Percentiles rank a stretch among this genome's conserved stretches.
Conservation (phyloP, 225 moss, liverwort and hornwort genomes). For the Bryum argenteum region DNA sequence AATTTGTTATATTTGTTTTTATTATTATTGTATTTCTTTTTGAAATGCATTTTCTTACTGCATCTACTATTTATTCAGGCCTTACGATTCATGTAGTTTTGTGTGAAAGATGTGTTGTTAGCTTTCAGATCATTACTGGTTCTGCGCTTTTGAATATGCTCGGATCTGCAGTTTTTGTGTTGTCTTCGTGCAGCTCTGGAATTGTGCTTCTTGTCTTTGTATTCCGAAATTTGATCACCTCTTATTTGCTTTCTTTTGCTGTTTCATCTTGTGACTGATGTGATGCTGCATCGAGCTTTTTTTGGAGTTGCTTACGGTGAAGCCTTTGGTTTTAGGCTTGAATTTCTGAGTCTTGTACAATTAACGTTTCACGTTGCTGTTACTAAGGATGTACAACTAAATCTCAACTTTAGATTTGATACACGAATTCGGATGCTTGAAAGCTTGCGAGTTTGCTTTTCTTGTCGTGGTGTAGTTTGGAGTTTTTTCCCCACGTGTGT, state of each 20-base stretch:
- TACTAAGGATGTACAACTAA: not conserved
- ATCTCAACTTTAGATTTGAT: not conserved
- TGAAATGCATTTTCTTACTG: too few relatives aligned
- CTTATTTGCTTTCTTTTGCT: not conserved
- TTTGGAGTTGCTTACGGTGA: not conserved
- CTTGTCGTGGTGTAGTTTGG: not conserved
- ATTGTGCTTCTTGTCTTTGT: too few relatives aligned
- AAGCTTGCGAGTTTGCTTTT: not conserved
- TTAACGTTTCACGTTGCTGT: not conserved
- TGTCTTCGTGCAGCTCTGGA: not conserved
- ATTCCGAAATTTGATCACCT: not conserved
- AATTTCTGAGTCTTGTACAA: not conserved
- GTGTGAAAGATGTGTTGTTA: too few relatives aligned
- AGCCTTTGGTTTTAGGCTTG: not conserved
- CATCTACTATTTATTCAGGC: too few relatives aligned
- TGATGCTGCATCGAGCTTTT: not conserved
- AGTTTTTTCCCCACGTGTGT: not conserved
- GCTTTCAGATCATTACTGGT: too few relatives aligned
- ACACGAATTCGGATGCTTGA: conserved; percentile 13
- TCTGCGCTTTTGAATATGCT: too few relatives aligned
- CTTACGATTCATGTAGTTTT: too few relatives aligned
- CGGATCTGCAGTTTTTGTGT: not conserved
- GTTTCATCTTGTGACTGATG: not conserved
- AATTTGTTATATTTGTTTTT: too few relatives aligned
- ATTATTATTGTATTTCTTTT: too few relatives aligned